These are phyloP conservation scores for Usnea hakonensis DNA, from an alignment of 495 filamentous ascomycete genomes.

Conservation along the genomic window DNA sequence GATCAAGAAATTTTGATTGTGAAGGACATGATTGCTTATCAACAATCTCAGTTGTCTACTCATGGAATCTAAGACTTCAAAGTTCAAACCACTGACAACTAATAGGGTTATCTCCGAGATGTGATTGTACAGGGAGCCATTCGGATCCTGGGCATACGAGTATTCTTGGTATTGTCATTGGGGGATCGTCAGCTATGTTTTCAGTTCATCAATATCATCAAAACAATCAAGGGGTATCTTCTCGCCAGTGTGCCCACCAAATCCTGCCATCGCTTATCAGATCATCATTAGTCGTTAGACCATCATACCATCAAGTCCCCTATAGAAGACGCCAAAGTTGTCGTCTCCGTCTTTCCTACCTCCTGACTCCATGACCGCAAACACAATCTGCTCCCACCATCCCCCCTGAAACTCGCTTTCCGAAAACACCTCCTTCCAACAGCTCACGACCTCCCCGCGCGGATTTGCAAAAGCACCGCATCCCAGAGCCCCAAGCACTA, in stretches of 20 bases:
- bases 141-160: too few relatives aligned
- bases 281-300: slow-evolving; percentile 22
- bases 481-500: slow-evolving; percentile 61
- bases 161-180: too few relatives aligned
- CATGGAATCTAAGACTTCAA: too few relatives aligned
- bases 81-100: too few relatives aligned
- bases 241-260: background rate
- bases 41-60: too few relatives aligned
- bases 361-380: slow-evolving; percentile 42
- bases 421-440: slow-evolving; percentile 50
- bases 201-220: too few relatives aligned
- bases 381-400: slow-evolving; percentile 48
- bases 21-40: too few relatives aligned
- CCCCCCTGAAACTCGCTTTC: slow-evolving; percentile 49
- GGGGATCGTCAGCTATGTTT: too few relatives aligned
- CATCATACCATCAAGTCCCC: slow-evolving; percentile 37
- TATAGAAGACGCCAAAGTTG: slow-evolving; percentile 46
- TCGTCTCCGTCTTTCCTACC: slow-evolving; percentile 29
- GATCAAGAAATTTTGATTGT: too few relatives aligned
- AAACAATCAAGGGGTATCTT: slow-evolving; percentile 3
- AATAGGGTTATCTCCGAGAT: too few relatives aligned
- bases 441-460: slow-evolving; percentile 49
- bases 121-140: too few relatives aligned
- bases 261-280: background rate
- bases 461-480: slow-evolving; percentile 60